phyloP scores from a whole-genome alignment of 345 rosid species.

The Erodium maritimum region DNA sequence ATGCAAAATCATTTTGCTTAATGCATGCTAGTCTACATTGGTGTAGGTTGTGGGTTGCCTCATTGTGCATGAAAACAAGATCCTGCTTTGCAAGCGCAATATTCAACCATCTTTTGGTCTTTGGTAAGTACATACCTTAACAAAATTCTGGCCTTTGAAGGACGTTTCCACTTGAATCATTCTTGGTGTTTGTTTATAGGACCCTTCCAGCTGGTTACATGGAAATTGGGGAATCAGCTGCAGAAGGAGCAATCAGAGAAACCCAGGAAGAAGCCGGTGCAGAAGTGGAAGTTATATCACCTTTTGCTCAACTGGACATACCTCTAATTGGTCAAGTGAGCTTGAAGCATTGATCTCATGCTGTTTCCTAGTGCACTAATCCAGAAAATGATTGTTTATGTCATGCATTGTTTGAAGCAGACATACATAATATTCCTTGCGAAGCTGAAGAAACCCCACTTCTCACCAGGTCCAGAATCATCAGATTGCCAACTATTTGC shows the following conservation, averaged over 20 bases:
- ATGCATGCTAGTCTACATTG: conserved; percentile 9
- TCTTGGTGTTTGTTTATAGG: too few relatives aligned
- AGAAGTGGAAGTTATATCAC: conserved; percentile 75
- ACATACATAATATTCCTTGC: conserved; percentile 71
- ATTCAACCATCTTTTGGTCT: conserved; percentile 89
- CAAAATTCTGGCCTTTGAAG: not conserved
- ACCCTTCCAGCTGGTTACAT: conserved; percentile 98
- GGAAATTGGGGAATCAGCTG: conserved; percentile 95
- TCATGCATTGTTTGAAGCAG: conserved; percentile 30
- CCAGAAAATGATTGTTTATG: too few relatives aligned
- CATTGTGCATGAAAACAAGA: conserved; percentile 69
- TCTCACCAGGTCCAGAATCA: conserved; percentile 61
- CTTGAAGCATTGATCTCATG: conserved; percentile 4
- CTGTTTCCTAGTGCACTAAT: conserved; percentile 4
- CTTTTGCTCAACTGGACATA: conserved; percentile 86
- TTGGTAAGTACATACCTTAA: conserved; percentile 34
- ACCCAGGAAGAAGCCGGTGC: conserved; percentile 97
- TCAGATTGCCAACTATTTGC: conserved; percentile 17
- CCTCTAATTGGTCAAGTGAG: conserved; percentile 92
- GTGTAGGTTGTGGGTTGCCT: conserved; percentile 92
- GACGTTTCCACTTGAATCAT: too few relatives aligned
- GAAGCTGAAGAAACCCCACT: too few relatives aligned
- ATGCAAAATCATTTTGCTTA: not conserved
- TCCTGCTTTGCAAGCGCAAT: conserved; percentile 92
- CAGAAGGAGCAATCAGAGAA: conserved; percentile 89